Percentiles rank a stretch among this genome's conserved stretches.
Conservation (phyloP, 1,284 basidiomycete genomes). For the Anthracocystis panici-leucophaei region DNA sequence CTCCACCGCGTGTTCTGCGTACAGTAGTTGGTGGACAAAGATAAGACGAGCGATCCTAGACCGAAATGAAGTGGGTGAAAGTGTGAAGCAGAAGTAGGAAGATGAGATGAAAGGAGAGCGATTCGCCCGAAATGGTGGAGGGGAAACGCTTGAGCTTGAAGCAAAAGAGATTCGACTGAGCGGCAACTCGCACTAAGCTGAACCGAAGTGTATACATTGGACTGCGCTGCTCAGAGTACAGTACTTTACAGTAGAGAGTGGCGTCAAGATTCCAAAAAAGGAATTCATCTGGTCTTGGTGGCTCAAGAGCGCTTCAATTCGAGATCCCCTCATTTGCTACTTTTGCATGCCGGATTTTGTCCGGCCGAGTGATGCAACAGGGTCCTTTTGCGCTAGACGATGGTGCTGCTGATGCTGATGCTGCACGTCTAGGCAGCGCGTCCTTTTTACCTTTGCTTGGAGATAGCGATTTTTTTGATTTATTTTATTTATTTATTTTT, state of each 20-base stretch:
- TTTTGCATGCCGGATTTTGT: background rate
- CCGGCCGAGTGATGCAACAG: constrained; percentile 4
- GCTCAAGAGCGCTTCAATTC: background rate
- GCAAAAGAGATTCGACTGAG: background rate
- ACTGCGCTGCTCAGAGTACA: background rate
- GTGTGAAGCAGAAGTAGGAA: background rate
- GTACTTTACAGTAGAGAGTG: background rate
- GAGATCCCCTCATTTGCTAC: background rate
- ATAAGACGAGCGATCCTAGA: background rate
- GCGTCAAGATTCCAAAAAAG: background rate
- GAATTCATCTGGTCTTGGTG: background rate
- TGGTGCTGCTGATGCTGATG: background rate
- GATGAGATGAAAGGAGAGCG: background rate
- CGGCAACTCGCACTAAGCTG: background rate
- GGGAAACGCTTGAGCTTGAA: background rate
- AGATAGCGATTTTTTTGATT: constrained; percentile 8
- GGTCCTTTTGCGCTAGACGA: constrained; percentile 1
- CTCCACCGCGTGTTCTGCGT: constrained; percentile 6
- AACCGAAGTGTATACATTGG: background rate
- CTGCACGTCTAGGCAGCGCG: constrained; percentile 2
- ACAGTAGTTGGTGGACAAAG: background rate
- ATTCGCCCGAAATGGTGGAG: background rate
- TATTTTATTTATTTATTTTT: no score
- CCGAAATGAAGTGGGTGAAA: constrained; percentile 6
- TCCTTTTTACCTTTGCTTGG: constrained; percentile 3